Base-by-base conservation (phyloP, 2,329 filamentous ascomycete genomes). In the Balansia obtecta region DNA sequence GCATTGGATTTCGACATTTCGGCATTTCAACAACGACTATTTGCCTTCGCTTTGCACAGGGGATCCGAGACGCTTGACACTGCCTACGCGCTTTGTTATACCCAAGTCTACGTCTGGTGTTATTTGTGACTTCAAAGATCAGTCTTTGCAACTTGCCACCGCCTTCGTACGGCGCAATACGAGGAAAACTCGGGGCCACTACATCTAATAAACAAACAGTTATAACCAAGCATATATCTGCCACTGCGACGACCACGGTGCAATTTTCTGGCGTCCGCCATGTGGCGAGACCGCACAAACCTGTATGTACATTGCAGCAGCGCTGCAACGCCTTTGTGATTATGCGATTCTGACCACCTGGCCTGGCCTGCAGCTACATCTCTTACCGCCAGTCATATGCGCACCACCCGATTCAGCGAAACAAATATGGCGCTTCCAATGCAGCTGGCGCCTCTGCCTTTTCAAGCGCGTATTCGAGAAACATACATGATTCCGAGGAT, bases 221-320 rank as follows among this genome's bases (percentile, higher is more conserved):
- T 34, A 15, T 20, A 12, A 0, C 16, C 27, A 20, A n/a, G 30
- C 15, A 16, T 45, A 9, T 16, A 13, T 30, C 9, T n/a, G n/a
- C 27, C 20, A 51, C 49, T 50, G 50, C 59, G 59, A 63, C 56
- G 54, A 60, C 57, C 57, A 55, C 55, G 50, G 54, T 54, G 54
- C 56, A 56, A 55, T 53, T 48, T 54, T 53, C 52, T 51, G 61
- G 71, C 72, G 74, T 77, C 76, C 82, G 84, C 79, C 73, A 95
- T 95, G 88, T 98, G 90, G 90, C 88, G 93, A 75, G 93, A 98
- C 78, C 86, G 93, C 71, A 98, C 93, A 60, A 98, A 97, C 68
- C 86, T 98, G 89, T 96, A 82, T 61, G 80, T 64, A 53, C 52
- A 50, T 52, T 8, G 8, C 27, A 27, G 27, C 27, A 27, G 27